A percentile compares a stretch with the other conserved stretches of the same genome.
These are phyloP conservation scores for Pseudozyma sp. DNA, from an alignment of 1,284 basidiomycete genomes.

Conservation along the genomic window DNA sequence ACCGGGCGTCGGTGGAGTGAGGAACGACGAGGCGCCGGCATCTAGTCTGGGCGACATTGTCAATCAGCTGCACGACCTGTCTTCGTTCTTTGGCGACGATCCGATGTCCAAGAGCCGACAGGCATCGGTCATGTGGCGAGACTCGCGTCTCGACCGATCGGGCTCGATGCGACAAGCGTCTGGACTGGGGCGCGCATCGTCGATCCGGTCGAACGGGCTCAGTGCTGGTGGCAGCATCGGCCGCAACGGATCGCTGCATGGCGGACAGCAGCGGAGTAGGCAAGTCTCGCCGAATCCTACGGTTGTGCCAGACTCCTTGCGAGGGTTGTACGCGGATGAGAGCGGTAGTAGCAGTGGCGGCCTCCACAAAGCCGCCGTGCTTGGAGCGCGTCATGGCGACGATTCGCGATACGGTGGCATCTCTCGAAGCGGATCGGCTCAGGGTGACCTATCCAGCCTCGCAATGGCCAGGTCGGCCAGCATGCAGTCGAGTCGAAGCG, in stretches of 20 bases:
- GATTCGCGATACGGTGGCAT: slow-evolving; percentile 4
- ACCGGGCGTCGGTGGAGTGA: slow-evolving; percentile 22
- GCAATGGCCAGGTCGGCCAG: slow-evolving; percentile 24
- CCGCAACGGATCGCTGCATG: slow-evolving; percentile 16
- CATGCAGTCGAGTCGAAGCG: slow-evolving; percentile 24
- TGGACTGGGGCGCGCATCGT: slow-evolving; percentile 23
- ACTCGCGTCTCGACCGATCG: slow-evolving; percentile 39
- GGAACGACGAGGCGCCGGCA: slow-evolving; percentile 19
- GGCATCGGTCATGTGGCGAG: slow-evolving; percentile 46
- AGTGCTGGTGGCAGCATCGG: slow-evolving; percentile 12
- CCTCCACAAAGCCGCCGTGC: not conserved
- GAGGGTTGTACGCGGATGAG: slow-evolving; percentile 3
- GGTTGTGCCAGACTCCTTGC: slow-evolving; percentile 23
- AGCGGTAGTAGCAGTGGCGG: not conserved
- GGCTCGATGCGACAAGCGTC: slow-evolving; percentile 33
- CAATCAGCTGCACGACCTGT: slow-evolving; percentile 65
- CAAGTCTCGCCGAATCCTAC: slow-evolving; percentile 48
- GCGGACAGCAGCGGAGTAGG: slow-evolving; percentile 15
- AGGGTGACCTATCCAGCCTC: slow-evolving; percentile 1
- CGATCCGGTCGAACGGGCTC: slow-evolving; percentile 23
- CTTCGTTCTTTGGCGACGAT: slow-evolving; percentile 64
- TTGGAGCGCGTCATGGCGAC: not conserved
- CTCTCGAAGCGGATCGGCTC: not conserved
- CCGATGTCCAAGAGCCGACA: slow-evolving; percentile 47
- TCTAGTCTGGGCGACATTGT: slow-evolving; percentile 60